Evolutionary conservation across 192 early-diverging fungal genomes (phyloP).

Genomic region (Haplosporangium gracile): DNA sequence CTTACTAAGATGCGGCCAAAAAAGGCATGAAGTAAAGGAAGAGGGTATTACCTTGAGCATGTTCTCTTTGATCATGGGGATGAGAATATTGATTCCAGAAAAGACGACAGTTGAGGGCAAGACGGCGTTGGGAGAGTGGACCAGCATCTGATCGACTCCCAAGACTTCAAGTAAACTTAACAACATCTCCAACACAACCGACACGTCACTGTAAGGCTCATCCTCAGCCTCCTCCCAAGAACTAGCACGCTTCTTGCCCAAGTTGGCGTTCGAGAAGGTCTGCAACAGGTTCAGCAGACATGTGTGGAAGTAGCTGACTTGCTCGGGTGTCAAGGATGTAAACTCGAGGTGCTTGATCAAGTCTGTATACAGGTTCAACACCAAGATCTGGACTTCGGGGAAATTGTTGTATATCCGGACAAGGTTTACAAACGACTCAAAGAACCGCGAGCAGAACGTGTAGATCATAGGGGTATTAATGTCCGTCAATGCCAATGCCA

Average conservation of each 20-base stretch:
- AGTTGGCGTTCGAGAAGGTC: constrained; percentile 66
- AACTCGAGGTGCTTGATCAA: constrained; percentile 66
- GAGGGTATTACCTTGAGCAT: constrained; percentile 72
- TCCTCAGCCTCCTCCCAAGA: constrained; percentile 70
- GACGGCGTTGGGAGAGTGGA: constrained; percentile 38
- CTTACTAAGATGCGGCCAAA: not conserved
- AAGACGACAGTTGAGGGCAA: constrained; percentile 75
- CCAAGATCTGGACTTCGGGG: constrained; percentile 74
- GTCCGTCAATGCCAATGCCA: constrained; percentile 76
- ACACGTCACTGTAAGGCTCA: constrained; percentile 74
- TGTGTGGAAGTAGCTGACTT: constrained; percentile 63
- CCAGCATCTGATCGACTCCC: constrained; percentile 50
- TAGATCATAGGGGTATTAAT: constrained; percentile 74
- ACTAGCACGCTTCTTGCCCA: constrained; percentile 61
- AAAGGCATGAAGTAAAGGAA: not conserved
- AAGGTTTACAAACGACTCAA: constrained; percentile 73
- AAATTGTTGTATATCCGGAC: constrained; percentile 75
- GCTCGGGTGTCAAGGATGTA: constrained; percentile 54
- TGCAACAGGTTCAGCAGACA: constrained; percentile 66
- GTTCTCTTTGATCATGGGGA: constrained; percentile 78
- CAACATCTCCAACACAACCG: constrained; percentile 67
- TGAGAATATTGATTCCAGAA: constrained; percentile 75
- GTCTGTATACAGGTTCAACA: constrained; percentile 70
- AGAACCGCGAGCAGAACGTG: constrained; percentile 64
- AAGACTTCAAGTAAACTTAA: constrained; percentile 37